phyloP scores from a whole-genome alignment of 208 protist genomes.

The Trypanosoma scelopori region DNA sequence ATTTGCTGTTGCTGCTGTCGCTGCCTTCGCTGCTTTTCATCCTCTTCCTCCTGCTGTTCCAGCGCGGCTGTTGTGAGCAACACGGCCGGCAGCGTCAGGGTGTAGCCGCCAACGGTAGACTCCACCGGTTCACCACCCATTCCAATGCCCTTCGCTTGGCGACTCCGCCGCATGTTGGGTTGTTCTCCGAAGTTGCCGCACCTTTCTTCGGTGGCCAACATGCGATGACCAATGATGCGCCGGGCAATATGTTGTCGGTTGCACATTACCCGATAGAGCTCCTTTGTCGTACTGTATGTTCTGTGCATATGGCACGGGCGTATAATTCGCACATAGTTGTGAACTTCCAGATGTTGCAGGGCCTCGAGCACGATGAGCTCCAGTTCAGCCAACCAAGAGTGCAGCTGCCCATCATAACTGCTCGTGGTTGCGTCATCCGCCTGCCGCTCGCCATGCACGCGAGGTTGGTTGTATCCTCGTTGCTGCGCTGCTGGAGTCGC shows the following conservation, averaged over 20 bases:
- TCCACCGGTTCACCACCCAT: not conserved
- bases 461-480: not conserved
- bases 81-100: slow-evolving; percentile 7
- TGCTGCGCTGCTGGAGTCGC: not conserved
- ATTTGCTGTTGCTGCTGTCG: not conserved
- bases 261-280: slow-evolving; percentile 39
- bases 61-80: slow-evolving; percentile 5
- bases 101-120: not conserved
- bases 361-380: slow-evolving; percentile 56
- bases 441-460: not conserved
- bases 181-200: slow-evolving; percentile 5
- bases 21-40: not conserved
- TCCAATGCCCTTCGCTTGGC: not conserved
- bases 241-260: slow-evolving; percentile 46
- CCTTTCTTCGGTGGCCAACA: slow-evolving; percentile 29
- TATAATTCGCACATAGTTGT: slow-evolving; percentile 53
- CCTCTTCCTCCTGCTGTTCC: slow-evolving; percentile 2
- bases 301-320: slow-evolving; percentile 40
- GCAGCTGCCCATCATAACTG: slow-evolving; percentile 20
- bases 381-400: slow-evolving; percentile 33
- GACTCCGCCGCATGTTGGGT: not conserved
- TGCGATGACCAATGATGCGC: slow-evolving; percentile 23
- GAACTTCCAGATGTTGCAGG: slow-evolving; percentile 59
- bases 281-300: slow-evolving; percentile 42
- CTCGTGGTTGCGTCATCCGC: not conserved